phyloP scores from a whole-genome alignment of 2,329 filamentous ascomycete genomes.

The Ustulina deusta region DNA sequence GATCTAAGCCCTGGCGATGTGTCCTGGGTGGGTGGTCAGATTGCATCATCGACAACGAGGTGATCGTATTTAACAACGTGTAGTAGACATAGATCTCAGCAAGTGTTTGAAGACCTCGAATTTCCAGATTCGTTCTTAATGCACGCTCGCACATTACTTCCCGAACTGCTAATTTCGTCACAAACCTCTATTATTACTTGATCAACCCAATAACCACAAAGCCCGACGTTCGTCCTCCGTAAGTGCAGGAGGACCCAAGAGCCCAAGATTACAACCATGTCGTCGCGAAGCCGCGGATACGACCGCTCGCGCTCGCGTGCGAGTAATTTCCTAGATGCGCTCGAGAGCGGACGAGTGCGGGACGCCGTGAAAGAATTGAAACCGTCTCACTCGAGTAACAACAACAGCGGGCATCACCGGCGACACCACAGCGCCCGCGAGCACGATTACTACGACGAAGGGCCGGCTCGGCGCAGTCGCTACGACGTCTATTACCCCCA shows the following conservation, averaged over 20 bases:
- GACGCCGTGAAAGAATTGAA: slow-evolving; percentile 18
- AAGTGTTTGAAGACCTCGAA: neutral
- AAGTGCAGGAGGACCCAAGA: neutral
- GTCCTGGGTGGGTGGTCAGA: slow-evolving; percentile 7
- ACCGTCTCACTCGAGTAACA: slow-evolving; percentile 1
- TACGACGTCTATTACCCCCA: slow-evolving; percentile 22
- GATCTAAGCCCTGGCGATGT: slow-evolving; percentile 4
- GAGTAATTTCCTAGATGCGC: slow-evolving; percentile 25
- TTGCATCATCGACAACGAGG: slow-evolving; percentile 18
- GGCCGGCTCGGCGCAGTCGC: slow-evolving; percentile 18
- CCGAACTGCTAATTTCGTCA: neutral
- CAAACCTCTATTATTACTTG: neutral
- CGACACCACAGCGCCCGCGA: slow-evolving; percentile 13
- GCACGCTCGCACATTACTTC: neutral
- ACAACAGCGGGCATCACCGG: slow-evolving; percentile 9
- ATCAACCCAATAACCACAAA: too few species aligned
- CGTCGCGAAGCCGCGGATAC: slow-evolving; percentile 20
- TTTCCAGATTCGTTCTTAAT: neutral
- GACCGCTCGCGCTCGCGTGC: slow-evolving; percentile 32
- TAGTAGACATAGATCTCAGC: neutral
- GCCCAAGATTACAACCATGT: slow-evolving; percentile 16
- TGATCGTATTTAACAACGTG: slow-evolving; percentile 5
- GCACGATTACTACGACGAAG: slow-evolving; percentile 26
- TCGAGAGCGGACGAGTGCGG: slow-evolving; percentile 27
- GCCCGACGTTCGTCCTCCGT: neutral